These are phyloP conservation scores for Alopecurus myosuroides DNA, from an alignment of 176 grass and related monocot species.

Conservation along the genomic window DNA sequence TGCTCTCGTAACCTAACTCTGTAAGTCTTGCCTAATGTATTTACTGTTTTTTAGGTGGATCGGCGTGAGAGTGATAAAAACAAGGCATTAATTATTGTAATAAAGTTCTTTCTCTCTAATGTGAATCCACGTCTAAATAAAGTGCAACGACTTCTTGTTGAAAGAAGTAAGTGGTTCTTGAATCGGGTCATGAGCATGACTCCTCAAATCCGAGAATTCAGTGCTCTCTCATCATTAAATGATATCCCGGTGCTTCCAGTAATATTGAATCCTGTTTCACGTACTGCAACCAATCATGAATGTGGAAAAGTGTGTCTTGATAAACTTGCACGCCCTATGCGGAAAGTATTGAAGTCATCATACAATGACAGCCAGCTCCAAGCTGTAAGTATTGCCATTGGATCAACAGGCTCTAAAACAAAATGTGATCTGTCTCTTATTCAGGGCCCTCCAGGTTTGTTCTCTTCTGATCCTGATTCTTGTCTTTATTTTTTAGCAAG, in stretches of 20 bases:
- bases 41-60: constrained; percentile 65
- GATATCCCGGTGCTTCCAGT: constrained; percentile 86
- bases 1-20: constrained; percentile 13
- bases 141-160: constrained; percentile 73
- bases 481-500: neutral
- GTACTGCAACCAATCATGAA: constrained; percentile 33
- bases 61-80: constrained; percentile 74
- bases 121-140: constrained; percentile 66
- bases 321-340: constrained; percentile 52
- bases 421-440: constrained; percentile 85
- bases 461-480: neutral
- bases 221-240: constrained; percentile 77
- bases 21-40: constrained; percentile 8
- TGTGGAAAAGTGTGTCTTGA: constrained; percentile 52
- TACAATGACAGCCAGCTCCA: constrained; percentile 85
- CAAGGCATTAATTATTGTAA: constrained; percentile 62
- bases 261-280: constrained; percentile 71
- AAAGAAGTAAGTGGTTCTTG: constrained; percentile 91
- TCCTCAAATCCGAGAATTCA: constrained; percentile 89
- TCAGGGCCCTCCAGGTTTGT: constrained; percentile 94
- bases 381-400: constrained; percentile 63
- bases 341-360: constrained; percentile 59
- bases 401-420: constrained; percentile 23
- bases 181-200: constrained; percentile 88
- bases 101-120: constrained; percentile 71